Conservation (phyloP, 805 yeast species). For the Spathaspora girioi region DNA sequence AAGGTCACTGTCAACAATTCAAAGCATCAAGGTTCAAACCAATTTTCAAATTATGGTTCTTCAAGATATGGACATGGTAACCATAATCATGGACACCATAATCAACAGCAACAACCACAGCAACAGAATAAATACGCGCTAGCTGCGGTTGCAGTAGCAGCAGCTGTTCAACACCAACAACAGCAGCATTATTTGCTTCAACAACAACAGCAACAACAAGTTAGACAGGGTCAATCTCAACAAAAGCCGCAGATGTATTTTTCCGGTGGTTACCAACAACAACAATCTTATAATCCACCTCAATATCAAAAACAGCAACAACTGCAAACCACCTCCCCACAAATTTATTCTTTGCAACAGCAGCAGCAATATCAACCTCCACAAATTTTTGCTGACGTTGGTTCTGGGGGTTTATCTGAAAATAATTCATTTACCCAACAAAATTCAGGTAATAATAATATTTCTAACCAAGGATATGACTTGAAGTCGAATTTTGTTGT, state of each 20-base stretch:
- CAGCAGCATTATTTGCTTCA: slow-evolving; percentile 16
- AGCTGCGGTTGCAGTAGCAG: slow-evolving; percentile 30
- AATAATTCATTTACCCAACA: neutral
- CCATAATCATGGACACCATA: slow-evolving; percentile 3
- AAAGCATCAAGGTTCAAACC: slow-evolving; percentile 8
- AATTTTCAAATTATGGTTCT: slow-evolving; percentile 1
- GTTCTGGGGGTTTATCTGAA: neutral
- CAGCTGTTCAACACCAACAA: slow-evolving; percentile 27
- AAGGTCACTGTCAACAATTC: slow-evolving; percentile 7
- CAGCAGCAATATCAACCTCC: slow-evolving; percentile 3
- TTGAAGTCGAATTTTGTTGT: slow-evolving; percentile 13
- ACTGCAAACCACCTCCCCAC: slow-evolving; percentile 4
- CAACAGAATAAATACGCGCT: slow-evolving; percentile 22
- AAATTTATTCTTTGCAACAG: slow-evolving; percentile 2
- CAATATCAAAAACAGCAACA: slow-evolving; percentile 8
- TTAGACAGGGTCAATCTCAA: slow-evolving; percentile 7
- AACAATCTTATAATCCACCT: slow-evolving; percentile 8
- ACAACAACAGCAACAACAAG: slow-evolving; percentile 13
- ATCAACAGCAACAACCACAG: neutral
- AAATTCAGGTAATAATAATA: neutral
- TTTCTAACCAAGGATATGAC: slow-evolving; percentile 8
- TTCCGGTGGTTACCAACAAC: slow-evolving; percentile 2
- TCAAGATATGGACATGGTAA: slow-evolving; percentile 7
- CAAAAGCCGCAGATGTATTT: slow-evolving; percentile 7
- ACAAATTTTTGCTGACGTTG: slow-evolving; percentile 4